Evolutionary conservation across 345 rosid genomes (phyloP).

Genomic region (Pistacia atlantica): DNA sequence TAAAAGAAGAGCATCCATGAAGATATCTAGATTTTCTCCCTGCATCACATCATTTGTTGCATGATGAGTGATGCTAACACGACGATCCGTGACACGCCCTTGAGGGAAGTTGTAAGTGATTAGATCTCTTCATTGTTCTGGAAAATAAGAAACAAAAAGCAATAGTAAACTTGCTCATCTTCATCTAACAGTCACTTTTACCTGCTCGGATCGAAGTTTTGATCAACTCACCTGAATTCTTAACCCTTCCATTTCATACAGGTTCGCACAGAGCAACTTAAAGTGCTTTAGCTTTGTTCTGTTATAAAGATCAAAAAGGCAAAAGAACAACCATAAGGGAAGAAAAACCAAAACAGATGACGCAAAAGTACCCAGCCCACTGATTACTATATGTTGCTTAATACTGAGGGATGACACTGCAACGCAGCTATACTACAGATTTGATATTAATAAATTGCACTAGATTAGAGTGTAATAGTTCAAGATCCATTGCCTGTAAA

Average conservation of each 20-base stretch:
- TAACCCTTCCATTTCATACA: slow-evolving; percentile 85
- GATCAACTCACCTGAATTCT: slow-evolving; percentile 70
- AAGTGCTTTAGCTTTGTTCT: slow-evolving; percentile 95
- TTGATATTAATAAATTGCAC: neutral
- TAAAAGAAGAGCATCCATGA: too few species aligned
- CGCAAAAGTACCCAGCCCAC: neutral
- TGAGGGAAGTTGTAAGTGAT: slow-evolving; percentile 49
- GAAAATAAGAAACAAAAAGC: neutral
- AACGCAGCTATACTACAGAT: neutral
- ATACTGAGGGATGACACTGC: neutral
- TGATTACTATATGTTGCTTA: neutral
- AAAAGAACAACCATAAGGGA: neutral
- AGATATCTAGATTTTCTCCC: too few species aligned
- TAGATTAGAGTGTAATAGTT: neutral
- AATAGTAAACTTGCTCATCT: neutral
- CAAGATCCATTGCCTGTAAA: slow-evolving; percentile 5
- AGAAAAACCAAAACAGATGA: neutral
- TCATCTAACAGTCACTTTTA: slow-evolving; percentile 19
- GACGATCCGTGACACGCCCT: too few species aligned
- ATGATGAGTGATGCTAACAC: too few species aligned
- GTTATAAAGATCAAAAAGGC: slow-evolving; percentile 15
- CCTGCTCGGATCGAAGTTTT: slow-evolving; percentile 28
- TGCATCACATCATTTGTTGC: too few species aligned
- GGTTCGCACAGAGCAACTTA: slow-evolving; percentile 85
- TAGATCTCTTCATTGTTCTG: slow-evolving; percentile 13